Evolutionary conservation across 2,329 filamentous ascomycete genomes (phyloP).

Genomic region (Phialocephala sp.): DNA sequence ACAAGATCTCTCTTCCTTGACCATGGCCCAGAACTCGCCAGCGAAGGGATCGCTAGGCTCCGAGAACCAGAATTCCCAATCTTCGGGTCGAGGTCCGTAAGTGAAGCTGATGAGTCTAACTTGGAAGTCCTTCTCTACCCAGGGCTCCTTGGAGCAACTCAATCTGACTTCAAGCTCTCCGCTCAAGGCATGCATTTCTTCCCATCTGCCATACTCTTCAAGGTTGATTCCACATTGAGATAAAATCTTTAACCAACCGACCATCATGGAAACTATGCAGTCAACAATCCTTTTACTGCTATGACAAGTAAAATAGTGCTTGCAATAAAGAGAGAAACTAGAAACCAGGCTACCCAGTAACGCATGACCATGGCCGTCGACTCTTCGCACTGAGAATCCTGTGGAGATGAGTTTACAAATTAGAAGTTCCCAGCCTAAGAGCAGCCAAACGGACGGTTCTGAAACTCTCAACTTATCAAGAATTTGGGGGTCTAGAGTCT

Average conservation of each 20-base stretch:
- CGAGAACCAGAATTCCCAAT: conserved; percentile 22
- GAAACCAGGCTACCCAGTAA: neutral
- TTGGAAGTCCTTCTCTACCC: neutral
- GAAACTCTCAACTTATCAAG: neutral
- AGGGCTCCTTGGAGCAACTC: neutral
- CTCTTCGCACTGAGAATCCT: neutral
- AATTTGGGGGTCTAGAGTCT: neutral
- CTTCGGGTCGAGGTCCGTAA: conserved; percentile 18
- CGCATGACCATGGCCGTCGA: neutral
- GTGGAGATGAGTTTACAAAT: neutral
- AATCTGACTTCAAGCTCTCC: neutral
- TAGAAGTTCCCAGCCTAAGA: neutral
- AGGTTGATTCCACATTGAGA: conserved; percentile 9
- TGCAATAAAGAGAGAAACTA: too few relatives aligned
- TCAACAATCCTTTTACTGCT: too few relatives aligned
- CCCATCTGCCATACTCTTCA: conserved; percentile 15
- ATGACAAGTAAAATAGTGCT: neutral
- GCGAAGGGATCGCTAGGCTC: conserved; percentile 13
- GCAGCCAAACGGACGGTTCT: neutral
- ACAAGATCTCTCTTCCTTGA: conserved; percentile 14
- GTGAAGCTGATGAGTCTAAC: conserved; percentile 7
- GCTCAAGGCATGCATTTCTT: neutral
- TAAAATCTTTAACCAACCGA: conserved; percentile 10
- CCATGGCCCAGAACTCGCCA: conserved; percentile 21
- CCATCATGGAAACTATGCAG: neutral